Evolutionary conservation across 1,284 basidiomycete genomes (phyloP).

Genomic region (Wallemia hederae): DNA sequence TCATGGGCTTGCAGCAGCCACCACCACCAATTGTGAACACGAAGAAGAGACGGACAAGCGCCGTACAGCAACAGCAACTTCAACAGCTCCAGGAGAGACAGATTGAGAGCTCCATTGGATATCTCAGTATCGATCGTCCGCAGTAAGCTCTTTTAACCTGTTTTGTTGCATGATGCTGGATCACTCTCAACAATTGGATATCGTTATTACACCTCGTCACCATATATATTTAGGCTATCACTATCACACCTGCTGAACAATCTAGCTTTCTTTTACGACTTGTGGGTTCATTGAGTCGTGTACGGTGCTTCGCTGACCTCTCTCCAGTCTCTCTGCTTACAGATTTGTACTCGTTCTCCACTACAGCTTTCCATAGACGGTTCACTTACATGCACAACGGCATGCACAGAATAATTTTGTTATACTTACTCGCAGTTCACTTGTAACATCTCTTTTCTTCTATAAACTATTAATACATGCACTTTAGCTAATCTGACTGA

Average conservation of each 20-base stretch:
- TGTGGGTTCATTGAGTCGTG: background rate
- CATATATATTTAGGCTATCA: too few relatives aligned
- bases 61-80: background rate
- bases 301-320: background rate
- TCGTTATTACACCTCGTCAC: too few relatives aligned
- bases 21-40: background rate
- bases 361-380: background rate
- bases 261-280: background rate
- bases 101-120: background rate
- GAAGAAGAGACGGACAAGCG: conserved; percentile 1
- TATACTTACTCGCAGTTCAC: background rate
- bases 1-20: background rate
- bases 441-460: background rate
- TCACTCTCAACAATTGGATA: too few relatives aligned
- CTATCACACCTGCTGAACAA: too few relatives aligned
- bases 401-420: background rate
- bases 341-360: too few relatives aligned
- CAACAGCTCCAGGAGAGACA: background rate
- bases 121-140: background rate
- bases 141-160: too few relatives aligned
- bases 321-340: background rate
- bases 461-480: background rate
- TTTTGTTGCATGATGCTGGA: too few relatives aligned
- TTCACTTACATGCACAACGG: background rate
- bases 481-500: too few relatives aligned